phyloP scores from a whole-genome alignment of 2,329 filamentous ascomycete genomes.

The Didymella exigua region DNA sequence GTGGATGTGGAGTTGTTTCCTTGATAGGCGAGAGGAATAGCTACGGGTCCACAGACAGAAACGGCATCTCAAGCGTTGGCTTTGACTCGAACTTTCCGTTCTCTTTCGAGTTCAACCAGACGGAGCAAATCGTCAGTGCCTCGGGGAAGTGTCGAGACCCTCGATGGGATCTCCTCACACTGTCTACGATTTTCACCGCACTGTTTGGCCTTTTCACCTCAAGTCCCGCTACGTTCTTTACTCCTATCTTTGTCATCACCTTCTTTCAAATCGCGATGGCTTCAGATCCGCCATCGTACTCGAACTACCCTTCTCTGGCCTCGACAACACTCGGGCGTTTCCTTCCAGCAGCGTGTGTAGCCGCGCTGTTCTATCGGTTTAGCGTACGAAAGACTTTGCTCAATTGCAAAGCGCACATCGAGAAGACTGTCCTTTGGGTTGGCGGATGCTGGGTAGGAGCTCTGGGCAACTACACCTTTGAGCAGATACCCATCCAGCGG shows the following conservation, averaged over 20 bases:
- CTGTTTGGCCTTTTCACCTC: constrained; percentile 41
- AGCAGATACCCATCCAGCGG: constrained; percentile 44
- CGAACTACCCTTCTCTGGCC: constrained; percentile 38
- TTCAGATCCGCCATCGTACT: constrained; percentile 43
- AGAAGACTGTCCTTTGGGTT: constrained; percentile 47
- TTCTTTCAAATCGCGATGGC: constrained; percentile 47
- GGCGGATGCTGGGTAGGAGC: constrained; percentile 46
- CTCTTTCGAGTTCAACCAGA: constrained; percentile 39
- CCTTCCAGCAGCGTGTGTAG: constrained; percentile 43
- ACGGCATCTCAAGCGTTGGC: constrained; percentile 40
- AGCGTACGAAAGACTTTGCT: constrained; percentile 36
- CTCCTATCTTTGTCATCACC: constrained; percentile 35
- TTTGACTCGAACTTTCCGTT: constrained; percentile 46
- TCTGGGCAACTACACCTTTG: constrained; percentile 41
- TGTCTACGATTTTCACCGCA: constrained; percentile 42
- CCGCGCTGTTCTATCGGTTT: constrained; percentile 37
- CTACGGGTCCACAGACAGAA: constrained; percentile 30
- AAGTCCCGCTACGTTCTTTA: constrained; percentile 39
- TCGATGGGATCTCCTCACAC: constrained; percentile 40
- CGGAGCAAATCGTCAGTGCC: constrained; percentile 16
- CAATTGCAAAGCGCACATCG: constrained; percentile 40
- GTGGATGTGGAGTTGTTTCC: constrained; percentile 44
- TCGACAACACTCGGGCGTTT: constrained; percentile 41
- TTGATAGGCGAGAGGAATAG: constrained; percentile 31
- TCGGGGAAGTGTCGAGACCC: constrained; percentile 41